Conservation (phyloP, 495 filamentous ascomycete genomes). For the Penicillium canescens region DNA sequence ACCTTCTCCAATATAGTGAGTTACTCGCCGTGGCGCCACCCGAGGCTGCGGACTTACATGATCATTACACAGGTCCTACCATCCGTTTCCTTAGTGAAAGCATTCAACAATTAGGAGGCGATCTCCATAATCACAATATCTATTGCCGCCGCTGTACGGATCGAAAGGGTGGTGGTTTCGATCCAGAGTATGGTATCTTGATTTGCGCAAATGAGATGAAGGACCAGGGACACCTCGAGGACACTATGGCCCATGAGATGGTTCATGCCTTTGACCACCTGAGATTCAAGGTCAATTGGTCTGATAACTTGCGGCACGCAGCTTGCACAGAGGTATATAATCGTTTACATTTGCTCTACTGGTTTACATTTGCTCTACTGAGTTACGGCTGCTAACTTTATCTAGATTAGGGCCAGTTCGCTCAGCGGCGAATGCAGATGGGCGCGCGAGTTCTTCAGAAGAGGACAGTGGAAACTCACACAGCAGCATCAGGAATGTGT, state of each 20-base stretch:
- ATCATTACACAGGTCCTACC: slow-evolving; percentile 57
- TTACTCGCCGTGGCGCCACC: background rate
- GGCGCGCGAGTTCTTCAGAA: slow-evolving; percentile 77
- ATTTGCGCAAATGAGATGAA: slow-evolving; percentile 87
- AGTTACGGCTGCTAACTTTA: background rate
- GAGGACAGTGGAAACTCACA: slow-evolving; percentile 83
- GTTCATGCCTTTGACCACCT: slow-evolving; percentile 95
- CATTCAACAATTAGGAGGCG: slow-evolving; percentile 72
- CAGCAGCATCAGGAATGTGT: slow-evolving; percentile 95
- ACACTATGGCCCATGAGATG: slow-evolving; percentile 96
- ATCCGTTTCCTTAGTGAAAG: slow-evolving; percentile 82
- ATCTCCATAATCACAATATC: slow-evolving; percentile 72
- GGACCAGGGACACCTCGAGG: slow-evolving; percentile 76
- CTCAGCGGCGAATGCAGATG: slow-evolving; percentile 94
- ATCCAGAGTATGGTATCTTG: slow-evolving; percentile 78
- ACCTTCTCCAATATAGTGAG: slow-evolving; percentile 71
- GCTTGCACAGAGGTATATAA: slow-evolving; percentile 86
- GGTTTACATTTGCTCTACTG: background rate
- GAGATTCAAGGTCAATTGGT: slow-evolving; percentile 84
- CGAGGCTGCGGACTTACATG: slow-evolving; percentile 7
- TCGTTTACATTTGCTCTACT: background rate
- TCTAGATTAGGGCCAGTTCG: slow-evolving; percentile 85
- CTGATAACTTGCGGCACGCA: slow-evolving; percentile 76
- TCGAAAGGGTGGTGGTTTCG: slow-evolving; percentile 75
- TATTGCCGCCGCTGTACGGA: slow-evolving; percentile 75